A percentile compares a stretch with the other conserved stretches of the same genome.
Evolutionary conservation across 2,329 filamentous ascomycete species (phyloP).

Genomic region (Trichoderma sp.): DNA sequence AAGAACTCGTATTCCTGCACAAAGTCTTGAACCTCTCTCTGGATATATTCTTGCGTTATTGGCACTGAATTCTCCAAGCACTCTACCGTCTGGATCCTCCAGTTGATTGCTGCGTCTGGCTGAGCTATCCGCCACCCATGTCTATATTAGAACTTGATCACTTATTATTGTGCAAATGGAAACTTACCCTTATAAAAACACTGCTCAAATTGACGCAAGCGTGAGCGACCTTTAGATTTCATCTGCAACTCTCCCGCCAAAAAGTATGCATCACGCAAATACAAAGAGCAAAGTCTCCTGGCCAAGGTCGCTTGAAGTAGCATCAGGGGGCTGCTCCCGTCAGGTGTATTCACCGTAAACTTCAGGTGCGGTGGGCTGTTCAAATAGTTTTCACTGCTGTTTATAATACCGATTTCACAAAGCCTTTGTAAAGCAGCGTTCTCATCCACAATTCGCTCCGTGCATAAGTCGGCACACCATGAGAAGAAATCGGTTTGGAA

Average conservation of each 20-base stretch:
- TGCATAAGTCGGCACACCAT: neutral
- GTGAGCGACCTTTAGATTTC: accelerated
- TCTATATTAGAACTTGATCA: neutral
- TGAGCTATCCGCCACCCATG: neutral
- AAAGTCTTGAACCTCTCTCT: neutral
- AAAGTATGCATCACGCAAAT: neutral
- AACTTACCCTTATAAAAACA: neutral
- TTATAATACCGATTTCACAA: neutral
- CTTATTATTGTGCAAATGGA: accelerated
- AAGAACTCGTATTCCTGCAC: neutral
- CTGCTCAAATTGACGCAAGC: neutral
- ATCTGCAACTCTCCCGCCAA: neutral
- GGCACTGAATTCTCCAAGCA: neutral
- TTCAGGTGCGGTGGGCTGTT: neutral
- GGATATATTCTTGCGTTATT: neutral
- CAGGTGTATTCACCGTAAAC: neutral
- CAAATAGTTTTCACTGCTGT: neutral
- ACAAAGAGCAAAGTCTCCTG: neutral
- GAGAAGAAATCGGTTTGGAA: neutral
- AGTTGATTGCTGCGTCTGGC: neutral
- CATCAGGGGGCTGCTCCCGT: neutral
- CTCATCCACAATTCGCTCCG: neutral
- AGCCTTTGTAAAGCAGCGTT: neutral
- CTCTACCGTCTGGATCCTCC: neutral
- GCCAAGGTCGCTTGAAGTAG: neutral